Evolutionary conservation across 2,329 filamentous ascomycete genomes (phyloP), one percentile per base, ranked within the genome.

Genomic region (Ophiobolus disseminans): DNA sequence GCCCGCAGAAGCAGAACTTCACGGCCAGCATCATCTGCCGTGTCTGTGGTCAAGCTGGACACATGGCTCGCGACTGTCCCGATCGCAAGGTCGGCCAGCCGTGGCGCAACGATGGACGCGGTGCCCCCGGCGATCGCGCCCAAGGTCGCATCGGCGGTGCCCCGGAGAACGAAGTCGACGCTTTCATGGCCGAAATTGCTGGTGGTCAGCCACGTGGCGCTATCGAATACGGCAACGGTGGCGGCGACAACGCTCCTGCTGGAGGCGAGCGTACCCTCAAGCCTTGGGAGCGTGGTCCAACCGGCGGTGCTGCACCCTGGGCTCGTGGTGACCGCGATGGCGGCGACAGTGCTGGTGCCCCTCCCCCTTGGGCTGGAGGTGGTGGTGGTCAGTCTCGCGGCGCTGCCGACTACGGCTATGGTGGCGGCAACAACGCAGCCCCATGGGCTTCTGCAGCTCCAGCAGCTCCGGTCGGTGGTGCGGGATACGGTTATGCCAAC

Each of bases 11-110:
- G 75, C 90, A 92, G 73, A 99, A 99, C 78, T 97, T 89, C 77
- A 99, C 94, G n/a, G 92, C 94, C 66, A 97, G 91, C 76, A 97
- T 99, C 73, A 97, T 99, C 71, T 99, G 94, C 78, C 92, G 93
- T 66, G 89, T 97, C 65, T 99, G 94, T 78, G 94, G 94, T 62
- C 97, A 97, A 72, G 92, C 94, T 58, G 94, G 94, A 16, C 94
- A 99, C 67, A 97, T 99, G 91, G 94, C 92, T 62, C 88, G 93
- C 64, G 94, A 99, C 77, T 99, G 94, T 83, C 91, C 93, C 36
- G 94, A 99, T 69, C 84, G 94, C 71, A 90, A 94, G 78, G 86
- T 90, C 70, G 94, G 94, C 65, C 86, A 87, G 36, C 92, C 89
- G 74, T 97, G 91, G 90, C 91, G 94, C 66, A 96, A 96, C 68